Evolutionary conservation across 2,329 filamentous ascomycete species (phyloP), one percentile per base, ranked within the genome.

Genomic region (Trichoderma hamatum): DNA sequence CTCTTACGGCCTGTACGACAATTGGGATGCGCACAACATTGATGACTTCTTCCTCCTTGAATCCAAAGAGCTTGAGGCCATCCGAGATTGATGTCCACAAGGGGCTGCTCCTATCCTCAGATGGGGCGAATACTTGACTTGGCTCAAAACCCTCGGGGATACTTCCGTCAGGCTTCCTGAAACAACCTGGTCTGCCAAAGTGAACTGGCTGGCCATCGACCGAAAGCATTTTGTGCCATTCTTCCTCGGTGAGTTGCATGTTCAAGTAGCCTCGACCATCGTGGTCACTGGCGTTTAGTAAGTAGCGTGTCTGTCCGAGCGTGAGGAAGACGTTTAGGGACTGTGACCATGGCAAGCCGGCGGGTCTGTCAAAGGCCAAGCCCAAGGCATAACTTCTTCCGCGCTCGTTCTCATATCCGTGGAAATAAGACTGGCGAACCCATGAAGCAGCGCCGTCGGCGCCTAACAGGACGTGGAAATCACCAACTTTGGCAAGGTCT

Each of bases 21-120:
- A 80, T 79, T 28, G 78, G 78, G 14, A 80, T 79, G 16, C 77
- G 75, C 5, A 79, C 77, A 1, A 79, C 73, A 68, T 78, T 79
- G 72, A 77, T 79, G 46, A 80, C 77, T 63, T 79, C 78, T 10
- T 67, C 73, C 49, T 78, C 77, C 28, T 77, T 77, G 74, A 80
- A 79, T 1, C 78, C 78, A 46, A 79, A 80, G 1, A 80, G 72
- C 69, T 77, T 78, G n/a, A 80, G 71, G 0, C 78, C 78, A 49
- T 80, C 78, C 21, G 74, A 73, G 61, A 80, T 77, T 3, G 77
- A 75, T 28, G 73, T 74, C 78, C 78, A 80, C 0, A 79, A 69
- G 4, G 75, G 66, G 24, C 74, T 75, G 5, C 72, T 70, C 14
- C 76, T 71, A 51, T 78, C 71, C 49, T 77, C 74, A 0, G 76